phyloP scores from a whole-genome alignment of 805 yeast species.

The Ogataea trehalophila region DNA sequence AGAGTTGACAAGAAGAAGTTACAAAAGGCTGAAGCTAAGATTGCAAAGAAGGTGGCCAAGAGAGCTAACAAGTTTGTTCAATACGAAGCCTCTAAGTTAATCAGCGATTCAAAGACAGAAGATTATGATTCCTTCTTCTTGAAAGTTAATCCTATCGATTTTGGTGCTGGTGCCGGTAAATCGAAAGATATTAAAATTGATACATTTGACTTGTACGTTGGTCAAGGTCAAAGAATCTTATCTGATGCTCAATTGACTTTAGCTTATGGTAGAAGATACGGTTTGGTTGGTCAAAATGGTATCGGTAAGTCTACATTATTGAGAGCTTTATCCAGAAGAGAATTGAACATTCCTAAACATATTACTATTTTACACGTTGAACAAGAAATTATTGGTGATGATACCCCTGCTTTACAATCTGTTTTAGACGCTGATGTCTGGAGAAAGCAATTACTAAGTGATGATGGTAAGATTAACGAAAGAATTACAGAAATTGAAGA shows the following conservation, averaged over 20 bases:
- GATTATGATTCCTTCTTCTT: slow-evolving; percentile 94
- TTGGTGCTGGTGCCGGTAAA: slow-evolving; percentile 87
- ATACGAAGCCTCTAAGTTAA: slow-evolving; percentile 90
- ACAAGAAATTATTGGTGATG: slow-evolving; percentile 95
- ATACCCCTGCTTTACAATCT: slow-evolving; percentile 82
- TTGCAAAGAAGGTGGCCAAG: slow-evolving; percentile 95
- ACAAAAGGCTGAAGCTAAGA: slow-evolving; percentile 95
- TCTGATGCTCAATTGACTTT: slow-evolving; percentile 83
- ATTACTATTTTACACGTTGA: slow-evolving; percentile 95
- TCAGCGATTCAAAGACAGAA: slow-evolving; percentile 56
- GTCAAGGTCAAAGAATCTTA: slow-evolving; percentile 90
- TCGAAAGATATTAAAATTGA: slow-evolving; percentile 96
- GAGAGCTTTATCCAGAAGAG: slow-evolving; percentile 90
- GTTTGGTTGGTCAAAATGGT: slow-evolving; percentile 99
- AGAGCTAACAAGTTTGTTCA: slow-evolving; percentile 72
- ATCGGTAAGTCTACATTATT: slow-evolving; percentile 95
- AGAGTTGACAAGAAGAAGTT: slow-evolving; percentile 95
- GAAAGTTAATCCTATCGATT: slow-evolving; percentile 91
- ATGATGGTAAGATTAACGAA: slow-evolving; percentile 68
- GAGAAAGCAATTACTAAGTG: slow-evolving; percentile 83
- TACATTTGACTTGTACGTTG: slow-evolving; percentile 89
- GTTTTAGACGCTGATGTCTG: slow-evolving; percentile 99
- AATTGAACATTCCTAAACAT: slow-evolving; percentile 88
- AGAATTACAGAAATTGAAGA: slow-evolving; percentile 71
- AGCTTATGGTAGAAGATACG: slow-evolving; percentile 91